A percentile compares a stretch with the other conserved stretches of the same genome.
These are phyloP conservation scores for Tricholoma terreum DNA, from an alignment of 768 basidiomycete genomes.

Conservation along the genomic window DNA sequence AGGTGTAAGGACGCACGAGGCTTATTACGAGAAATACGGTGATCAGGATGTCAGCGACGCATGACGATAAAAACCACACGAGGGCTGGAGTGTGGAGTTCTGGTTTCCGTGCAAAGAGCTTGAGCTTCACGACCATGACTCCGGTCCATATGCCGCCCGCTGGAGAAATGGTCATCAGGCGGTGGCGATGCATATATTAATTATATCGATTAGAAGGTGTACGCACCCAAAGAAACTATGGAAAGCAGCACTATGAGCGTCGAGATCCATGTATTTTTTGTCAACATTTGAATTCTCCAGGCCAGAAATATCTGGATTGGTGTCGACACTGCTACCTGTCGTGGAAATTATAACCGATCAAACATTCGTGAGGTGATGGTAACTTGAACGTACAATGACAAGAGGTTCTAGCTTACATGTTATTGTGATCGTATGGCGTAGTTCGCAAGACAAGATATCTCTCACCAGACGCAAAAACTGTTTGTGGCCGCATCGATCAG, in stretches of 20 bases:
- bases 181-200: neutral
- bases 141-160: slow-evolving; percentile 34
- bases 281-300: slow-evolving; percentile 35
- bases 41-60: slow-evolving; percentile 46
- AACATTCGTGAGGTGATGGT: neutral
- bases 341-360: neutral
- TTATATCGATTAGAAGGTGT: neutral
- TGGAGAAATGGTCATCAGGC: slow-evolving; percentile 4
- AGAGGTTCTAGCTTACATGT: neutral
- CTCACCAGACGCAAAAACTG: slow-evolving; percentile 31
- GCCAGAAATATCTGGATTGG: slow-evolving; percentile 41
- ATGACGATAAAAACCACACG: slow-evolving; percentile 44
- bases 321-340: slow-evolving; percentile 36
- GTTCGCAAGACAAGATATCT: neutral
- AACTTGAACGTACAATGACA: neutral
- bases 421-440: neutral
- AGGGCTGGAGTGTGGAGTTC: slow-evolving; percentile 31
- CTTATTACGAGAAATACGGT: slow-evolving; percentile 38
- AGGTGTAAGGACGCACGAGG: slow-evolving; percentile 31
- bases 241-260: slow-evolving; percentile 27
- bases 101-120: slow-evolving; percentile 26
- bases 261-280: slow-evolving; percentile 24
- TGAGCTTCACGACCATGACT: slow-evolving; percentile 22
- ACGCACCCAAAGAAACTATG: slow-evolving; percentile 30
- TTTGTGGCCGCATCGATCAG: neutral